Conservation (phyloP, 345 rosid species). For the Melastoma malabathricum region DNA sequence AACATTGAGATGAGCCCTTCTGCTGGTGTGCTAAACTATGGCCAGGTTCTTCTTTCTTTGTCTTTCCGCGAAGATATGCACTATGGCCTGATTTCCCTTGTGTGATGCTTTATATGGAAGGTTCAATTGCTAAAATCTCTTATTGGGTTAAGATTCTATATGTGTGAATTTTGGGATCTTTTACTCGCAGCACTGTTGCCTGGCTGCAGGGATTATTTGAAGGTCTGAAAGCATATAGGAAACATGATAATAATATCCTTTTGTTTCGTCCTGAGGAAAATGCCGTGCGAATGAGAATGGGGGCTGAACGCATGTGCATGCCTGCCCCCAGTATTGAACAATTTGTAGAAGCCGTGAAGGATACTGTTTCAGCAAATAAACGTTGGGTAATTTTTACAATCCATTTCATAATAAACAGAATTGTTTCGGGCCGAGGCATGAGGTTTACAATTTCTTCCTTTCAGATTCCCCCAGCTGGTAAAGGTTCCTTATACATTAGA, state of each 20-base stretch:
- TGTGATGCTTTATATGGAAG: too few species aligned
- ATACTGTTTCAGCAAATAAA: conserved; percentile 80
- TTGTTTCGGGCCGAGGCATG: conserved; percentile 1
- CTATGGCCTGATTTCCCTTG: not conserved
- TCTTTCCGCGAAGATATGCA: not conserved
- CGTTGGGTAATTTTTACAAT: conserved; percentile 49
- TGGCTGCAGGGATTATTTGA: conserved; percentile 67
- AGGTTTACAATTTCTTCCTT: conserved; percentile 10
- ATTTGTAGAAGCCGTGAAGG: conserved; percentile 80
- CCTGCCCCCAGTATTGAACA: conserved; percentile 75
- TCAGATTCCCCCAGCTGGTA: conserved; percentile 86
- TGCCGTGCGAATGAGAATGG: conserved; percentile 63
- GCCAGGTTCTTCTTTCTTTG: conserved; percentile 45
- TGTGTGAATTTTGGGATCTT: not conserved
- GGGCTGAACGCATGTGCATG: conserved; percentile 98
- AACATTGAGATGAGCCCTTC: conserved; percentile 83
- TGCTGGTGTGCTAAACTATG: conserved; percentile 84
- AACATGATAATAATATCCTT: conserved; percentile 52
- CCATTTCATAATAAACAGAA: conserved; percentile 1
- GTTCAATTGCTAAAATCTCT: not conserved
- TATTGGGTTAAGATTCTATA: not conserved
- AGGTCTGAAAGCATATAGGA: conserved; percentile 88
- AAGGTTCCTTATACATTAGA: conserved; percentile 82
- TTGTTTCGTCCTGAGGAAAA: conserved; percentile 92
- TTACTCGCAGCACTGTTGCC: conserved; percentile 1